These are phyloP conservation scores for Daucus carota DNA, from an alignment of 129 eudicot species.

Conservation along the genomic window DH1_v3.0 NC_030383.2:3363501-3364000, in stretches of 20 bases:
- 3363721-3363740: conserved; percentile 19
- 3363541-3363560: conserved; percentile 51
- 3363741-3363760: background rate
- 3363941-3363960: background rate
- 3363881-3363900: no score
- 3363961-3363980: background rate
- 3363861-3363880: background rate
- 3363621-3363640: conserved; percentile 65
- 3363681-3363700: conserved; percentile 84
- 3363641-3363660: conserved; percentile 86
- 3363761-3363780: background rate
- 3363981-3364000: no score
- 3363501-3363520: no score
- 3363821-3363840: no score
- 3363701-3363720: conserved; percentile 72
- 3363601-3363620: conserved; percentile 85
- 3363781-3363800: background rate
- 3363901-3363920: background rate
- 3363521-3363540: no score
- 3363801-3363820: no score
- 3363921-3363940: background rate
- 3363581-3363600: no score
- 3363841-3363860: no score
- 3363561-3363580: no score
- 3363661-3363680: conserved; percentile 83